These are phyloP conservation scores for Vickermania ingenoplastis DNA, from an alignment of 208 protist genomes.

Conservation along the genomic window DNA sequence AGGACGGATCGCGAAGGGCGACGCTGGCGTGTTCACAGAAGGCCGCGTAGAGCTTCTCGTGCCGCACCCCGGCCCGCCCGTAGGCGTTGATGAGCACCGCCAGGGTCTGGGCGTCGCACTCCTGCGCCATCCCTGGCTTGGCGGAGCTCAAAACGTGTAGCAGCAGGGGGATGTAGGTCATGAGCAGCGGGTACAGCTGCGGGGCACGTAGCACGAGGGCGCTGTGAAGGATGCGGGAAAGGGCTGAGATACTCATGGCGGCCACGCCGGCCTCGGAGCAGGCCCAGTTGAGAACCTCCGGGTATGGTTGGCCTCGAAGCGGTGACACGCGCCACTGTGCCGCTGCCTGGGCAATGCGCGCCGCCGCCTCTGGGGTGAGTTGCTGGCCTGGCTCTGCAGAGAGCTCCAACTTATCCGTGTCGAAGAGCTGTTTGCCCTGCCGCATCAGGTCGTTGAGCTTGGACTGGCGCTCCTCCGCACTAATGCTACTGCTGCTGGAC, in stretches of 20 bases:
- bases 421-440: conserved; percentile 73
- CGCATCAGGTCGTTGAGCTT: conserved; percentile 41
- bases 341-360: conserved; percentile 56
- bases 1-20: conserved; percentile 48
- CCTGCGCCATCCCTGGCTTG: conserved; percentile 15
- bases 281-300: conserved; percentile 31
- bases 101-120: conserved; percentile 41
- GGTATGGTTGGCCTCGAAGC: conserved; percentile 47
- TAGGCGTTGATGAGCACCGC: conserved; percentile 87
- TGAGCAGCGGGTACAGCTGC: conserved; percentile 68
- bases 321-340: conserved; percentile 65
- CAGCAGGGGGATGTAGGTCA: conserved; percentile 63
- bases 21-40: conserved; percentile 51
- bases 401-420: conserved; percentile 72
- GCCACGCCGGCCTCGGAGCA: conserved; percentile 24
- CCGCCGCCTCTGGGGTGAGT: conserved; percentile 45
- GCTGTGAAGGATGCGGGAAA: conserved; percentile 76
- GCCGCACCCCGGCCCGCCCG: conserved; percentile 72
- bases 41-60: conserved; percentile 56
- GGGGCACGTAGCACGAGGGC: conserved; percentile 64
- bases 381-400: conserved; percentile 10
- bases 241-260: conserved; percentile 46
- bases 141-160: conserved; percentile 4
- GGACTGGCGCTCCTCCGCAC: background rate
- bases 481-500: conserved; percentile 7